Percentiles rank a stretch among this genome's conserved stretches.
These are phyloP conservation scores for Fusarium austroafricanum DNA, from an alignment of 2,329 filamentous ascomycete species.

Conservation along the genomic window DNA sequence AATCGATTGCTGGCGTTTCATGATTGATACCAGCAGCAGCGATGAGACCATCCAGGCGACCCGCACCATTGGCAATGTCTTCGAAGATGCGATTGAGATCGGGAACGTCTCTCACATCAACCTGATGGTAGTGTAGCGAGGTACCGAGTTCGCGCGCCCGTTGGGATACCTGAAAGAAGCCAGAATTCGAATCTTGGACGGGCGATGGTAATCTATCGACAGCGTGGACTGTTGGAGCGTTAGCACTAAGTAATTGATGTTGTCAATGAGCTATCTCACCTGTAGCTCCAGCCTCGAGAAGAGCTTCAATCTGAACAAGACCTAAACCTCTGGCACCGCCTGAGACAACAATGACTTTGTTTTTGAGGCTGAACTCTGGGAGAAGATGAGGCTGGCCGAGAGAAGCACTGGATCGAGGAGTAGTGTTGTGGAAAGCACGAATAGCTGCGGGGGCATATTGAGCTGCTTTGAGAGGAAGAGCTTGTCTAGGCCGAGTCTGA, in stretches of 20 bases:
- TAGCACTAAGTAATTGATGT: not conserved
- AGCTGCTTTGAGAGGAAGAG: constrained; percentile 17
- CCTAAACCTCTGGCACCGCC: constrained; percentile 83
- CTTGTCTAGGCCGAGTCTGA: constrained; percentile 28
- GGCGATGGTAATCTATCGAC: constrained; percentile 72
- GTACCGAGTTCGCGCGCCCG: constrained; percentile 75
- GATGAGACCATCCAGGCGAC: constrained; percentile 82
- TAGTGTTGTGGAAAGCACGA: constrained; percentile 41
- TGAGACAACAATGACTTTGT: constrained; percentile 80
- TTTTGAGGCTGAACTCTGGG: constrained; percentile 80
- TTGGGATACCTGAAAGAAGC: constrained; percentile 74
- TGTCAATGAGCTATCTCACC: constrained; percentile 53
- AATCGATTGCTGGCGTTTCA: constrained; percentile 85
- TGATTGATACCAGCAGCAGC: constrained; percentile 80
- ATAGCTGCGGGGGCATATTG: constrained; percentile 17
- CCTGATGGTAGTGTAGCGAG: constrained; percentile 77
- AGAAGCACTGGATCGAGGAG: constrained; percentile 30
- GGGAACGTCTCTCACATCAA: constrained; percentile 81
- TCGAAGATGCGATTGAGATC: constrained; percentile 74
- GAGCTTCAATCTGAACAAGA: constrained; percentile 80
- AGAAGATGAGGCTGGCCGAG: constrained; percentile 54
- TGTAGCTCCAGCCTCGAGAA: constrained; percentile 82
- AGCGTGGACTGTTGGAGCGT: constrained; percentile 67
- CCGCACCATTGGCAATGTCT: constrained; percentile 75
- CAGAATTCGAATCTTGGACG: constrained; percentile 55